Conservation (phyloP, 2,329 filamentous ascomycete genomes). For the Arthrinium phaeospermum region DNA sequence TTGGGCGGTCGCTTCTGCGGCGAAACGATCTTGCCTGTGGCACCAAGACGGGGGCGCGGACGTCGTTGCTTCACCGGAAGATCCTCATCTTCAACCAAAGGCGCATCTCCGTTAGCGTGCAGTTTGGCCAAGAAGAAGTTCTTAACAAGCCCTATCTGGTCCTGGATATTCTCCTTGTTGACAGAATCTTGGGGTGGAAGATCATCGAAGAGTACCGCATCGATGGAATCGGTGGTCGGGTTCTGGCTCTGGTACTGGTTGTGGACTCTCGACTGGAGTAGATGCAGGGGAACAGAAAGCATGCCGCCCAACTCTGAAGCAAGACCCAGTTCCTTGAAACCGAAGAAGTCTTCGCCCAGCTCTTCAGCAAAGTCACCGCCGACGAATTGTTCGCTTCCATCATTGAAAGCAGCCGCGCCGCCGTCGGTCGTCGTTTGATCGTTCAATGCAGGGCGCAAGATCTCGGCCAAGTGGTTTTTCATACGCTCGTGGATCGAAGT, state of each 20-base stretch:
- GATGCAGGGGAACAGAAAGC: slow-evolving; percentile 89
- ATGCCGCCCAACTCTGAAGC: slow-evolving; percentile 90
- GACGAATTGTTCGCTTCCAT: slow-evolving; percentile 96
- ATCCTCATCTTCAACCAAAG: slow-evolving; percentile 92
- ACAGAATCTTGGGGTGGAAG: slow-evolving; percentile 77
- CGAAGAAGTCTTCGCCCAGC: slow-evolving; percentile 98
- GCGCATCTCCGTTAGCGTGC: slow-evolving; percentile 80
- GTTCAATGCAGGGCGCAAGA: slow-evolving; percentile 85
- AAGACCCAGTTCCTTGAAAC: slow-evolving; percentile 92
- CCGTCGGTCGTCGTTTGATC: slow-evolving; percentile 82
- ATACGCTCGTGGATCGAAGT: slow-evolving; percentile 89
- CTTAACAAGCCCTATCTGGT: slow-evolving; percentile 85
- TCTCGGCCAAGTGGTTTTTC: slow-evolving; percentile 89
- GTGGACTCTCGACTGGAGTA: slow-evolving; percentile 89
- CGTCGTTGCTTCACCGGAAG: slow-evolving; percentile 89
- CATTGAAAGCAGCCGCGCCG: slow-evolving; percentile 83
- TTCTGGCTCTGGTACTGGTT: slow-evolving; percentile 82
- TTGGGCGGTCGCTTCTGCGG: slow-evolving; percentile 83
- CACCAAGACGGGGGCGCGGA: slow-evolving; percentile 67
- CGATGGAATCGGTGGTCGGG: slow-evolving; percentile 62
- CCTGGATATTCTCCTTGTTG: slow-evolving; percentile 76
- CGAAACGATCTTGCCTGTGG: slow-evolving; percentile 84
- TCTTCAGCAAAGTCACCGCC: slow-evolving; percentile 97
- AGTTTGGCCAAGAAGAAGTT: slow-evolving; percentile 92
- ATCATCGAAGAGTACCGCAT: slow-evolving; percentile 68